Evolutionary conservation across 441 rosid species (phyloP).

Genomic region (Brassica balearica): DNA sequence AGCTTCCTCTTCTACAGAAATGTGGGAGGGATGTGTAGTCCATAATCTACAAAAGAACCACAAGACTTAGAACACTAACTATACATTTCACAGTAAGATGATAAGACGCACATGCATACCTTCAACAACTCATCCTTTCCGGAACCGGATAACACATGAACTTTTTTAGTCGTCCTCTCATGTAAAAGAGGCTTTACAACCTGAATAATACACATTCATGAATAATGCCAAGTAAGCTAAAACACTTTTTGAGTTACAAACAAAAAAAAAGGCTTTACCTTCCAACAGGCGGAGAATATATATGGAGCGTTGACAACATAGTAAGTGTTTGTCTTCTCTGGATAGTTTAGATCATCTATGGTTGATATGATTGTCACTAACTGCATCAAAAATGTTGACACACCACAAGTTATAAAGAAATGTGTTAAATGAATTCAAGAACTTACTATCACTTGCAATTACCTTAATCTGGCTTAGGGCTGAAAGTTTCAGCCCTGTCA

Average conservation of each 20-base stretch:
- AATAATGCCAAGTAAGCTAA: background rate
- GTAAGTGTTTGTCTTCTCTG: slow-evolving; percentile 90
- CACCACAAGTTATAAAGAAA: background rate
- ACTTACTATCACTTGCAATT: background rate
- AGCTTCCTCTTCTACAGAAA: slow-evolving; percentile 85
- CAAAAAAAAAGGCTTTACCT: slow-evolving; percentile 49
- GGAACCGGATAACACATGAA: slow-evolving; percentile 78
- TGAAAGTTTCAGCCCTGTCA: slow-evolving; percentile 92
- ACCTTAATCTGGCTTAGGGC: slow-evolving; percentile 91
- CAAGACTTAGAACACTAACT: slow-evolving; percentile 7
- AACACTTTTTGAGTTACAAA: background rate
- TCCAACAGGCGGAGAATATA: slow-evolving; percentile 97
- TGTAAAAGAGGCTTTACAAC: slow-evolving; percentile 94
- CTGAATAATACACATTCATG: slow-evolving; percentile 41
- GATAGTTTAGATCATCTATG: slow-evolving; percentile 93
- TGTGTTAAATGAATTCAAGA: slow-evolving; percentile 8
- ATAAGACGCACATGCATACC: slow-evolving; percentile 50
- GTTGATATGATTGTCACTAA: slow-evolving; percentile 79
- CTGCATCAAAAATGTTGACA: slow-evolving; percentile 71
- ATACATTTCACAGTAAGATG: slow-evolving; percentile 27
- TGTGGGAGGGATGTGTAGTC: slow-evolving; percentile 88
- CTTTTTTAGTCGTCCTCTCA: slow-evolving; percentile 84
- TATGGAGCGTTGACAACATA: slow-evolving; percentile 90
- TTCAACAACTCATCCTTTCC: slow-evolving; percentile 86
- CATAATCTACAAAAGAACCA: slow-evolving; percentile 67